Percentiles rank a stretch among this genome's conserved stretches.
phyloP scores from a whole-genome alignment of 495 filamentous ascomycete species.

The Lindgomyces ingoldianus region DNA sequence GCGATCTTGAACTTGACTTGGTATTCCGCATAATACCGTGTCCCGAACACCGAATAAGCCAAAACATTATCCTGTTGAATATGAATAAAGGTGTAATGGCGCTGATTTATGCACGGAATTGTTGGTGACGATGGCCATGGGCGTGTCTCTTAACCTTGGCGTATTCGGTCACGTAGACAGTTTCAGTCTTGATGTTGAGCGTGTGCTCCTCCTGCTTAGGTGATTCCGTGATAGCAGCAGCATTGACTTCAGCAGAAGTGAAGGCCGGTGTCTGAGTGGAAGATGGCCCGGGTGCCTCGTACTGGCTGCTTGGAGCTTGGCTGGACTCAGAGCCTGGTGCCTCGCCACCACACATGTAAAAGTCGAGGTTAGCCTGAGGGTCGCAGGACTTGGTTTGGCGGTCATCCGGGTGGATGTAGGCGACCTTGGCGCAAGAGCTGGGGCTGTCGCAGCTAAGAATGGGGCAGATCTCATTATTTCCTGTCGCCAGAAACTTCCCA shows the following conservation, averaged over 20 bases:
- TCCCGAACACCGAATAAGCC: conserved; percentile 21
- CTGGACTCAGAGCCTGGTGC: conserved; percentile 10
- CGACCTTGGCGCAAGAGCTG: conserved; percentile 14
- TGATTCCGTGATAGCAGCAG: conserved; percentile 20
- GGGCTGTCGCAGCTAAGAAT: conserved; percentile 15
- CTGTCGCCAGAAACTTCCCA: neutral
- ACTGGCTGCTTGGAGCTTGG: neutral
- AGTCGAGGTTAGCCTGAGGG: conserved; percentile 14
- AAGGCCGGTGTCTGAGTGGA: neutral
- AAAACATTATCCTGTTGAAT: conserved; percentile 27
- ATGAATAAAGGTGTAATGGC: conserved; percentile 6
- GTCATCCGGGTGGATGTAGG: conserved; percentile 35
- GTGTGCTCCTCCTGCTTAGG: conserved; percentile 1
- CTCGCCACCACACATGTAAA: conserved; percentile 35
- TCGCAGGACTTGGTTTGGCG: conserved; percentile 29
- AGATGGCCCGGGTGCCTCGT: neutral
- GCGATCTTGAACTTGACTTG: conserved; percentile 18
- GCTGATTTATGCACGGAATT: conserved; percentile 27
- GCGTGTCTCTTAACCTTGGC: conserved; percentile 26
- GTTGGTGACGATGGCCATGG: conserved; percentile 28
- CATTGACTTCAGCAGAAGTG: conserved; percentile 3
- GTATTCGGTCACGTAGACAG: conserved; percentile 26
- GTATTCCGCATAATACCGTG: conserved; percentile 18
- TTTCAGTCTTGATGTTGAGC: conserved; percentile 14
- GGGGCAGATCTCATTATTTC: conserved; percentile 31